Evolutionary conservation across 768 basidiomycete species (phyloP), one percentile per base, ranked within the genome.

Genomic region (Omphalotus guepiniiformis): DNA sequence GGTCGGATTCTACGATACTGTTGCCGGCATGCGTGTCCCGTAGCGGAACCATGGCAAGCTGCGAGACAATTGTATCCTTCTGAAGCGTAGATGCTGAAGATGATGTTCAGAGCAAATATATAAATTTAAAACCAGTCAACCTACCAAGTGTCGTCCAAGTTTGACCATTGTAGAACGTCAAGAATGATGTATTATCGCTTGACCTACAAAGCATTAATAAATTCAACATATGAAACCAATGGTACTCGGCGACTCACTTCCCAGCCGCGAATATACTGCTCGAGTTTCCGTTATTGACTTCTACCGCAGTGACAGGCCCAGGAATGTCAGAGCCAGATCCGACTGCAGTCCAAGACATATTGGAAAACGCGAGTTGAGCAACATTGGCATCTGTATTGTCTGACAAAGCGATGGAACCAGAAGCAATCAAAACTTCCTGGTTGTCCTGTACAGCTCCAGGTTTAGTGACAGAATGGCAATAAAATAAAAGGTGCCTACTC

Each of bases 191-290:
- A 11, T 79, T 82, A 47, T 84, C 79, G n/a, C 59, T 64, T 3
- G 80, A 71, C 29, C 83, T 82, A 49, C 21, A 43, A 19, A 29
- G 37, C 26, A 41, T 54, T 26, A 43, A 47, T 39, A n/a, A n/a
- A n/a, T n/a, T n/a, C n/a, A n/a, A 40, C 40, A 36, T 36, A 42
- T 16, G 15, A 13, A 26, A 25, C 4, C 18, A 16, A 30, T 19
- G 12, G 32, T 51, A 27, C 37, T 32, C n/a, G 7, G 35, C 13
- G n/a, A 66, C 83, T 61, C 51, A 92, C 84, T 77, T 80, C 56
- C 95, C 95, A 27, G 93, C 91, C 39, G 86, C 90, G 58, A 93
- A 99, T 47, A 98, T 77, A 57, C 88, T 95, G 55, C 80, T 88
- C 1, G 68, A 62, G 60, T 96, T 92, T 18, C 78, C 76, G 53